Evolutionary conservation across 2,329 filamentous ascomycete genomes (phyloP), one percentile per base, ranked within the genome.

Genomic region (Aspergillus flavus): DNA sequence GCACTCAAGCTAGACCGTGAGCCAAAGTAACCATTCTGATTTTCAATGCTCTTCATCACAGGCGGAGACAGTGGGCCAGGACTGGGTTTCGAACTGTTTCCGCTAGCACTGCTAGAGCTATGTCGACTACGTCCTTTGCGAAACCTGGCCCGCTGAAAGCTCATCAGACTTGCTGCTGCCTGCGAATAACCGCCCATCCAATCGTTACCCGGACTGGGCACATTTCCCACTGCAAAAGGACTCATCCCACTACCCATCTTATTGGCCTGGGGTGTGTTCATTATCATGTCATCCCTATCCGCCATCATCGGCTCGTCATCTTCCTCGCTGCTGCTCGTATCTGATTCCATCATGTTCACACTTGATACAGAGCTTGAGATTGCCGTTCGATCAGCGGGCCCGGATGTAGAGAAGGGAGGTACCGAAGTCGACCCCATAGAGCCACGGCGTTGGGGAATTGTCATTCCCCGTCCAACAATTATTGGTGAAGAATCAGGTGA

Each of bases 401-500:
- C 86, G 79, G 90, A 89, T 50, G 89, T 86, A 14, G 89, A 89
- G 87, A 92, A 94, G 28, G 90, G 81, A 7, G 88, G 88, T 19
- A 72, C 76, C n/a, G 82, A 78, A 59, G 80, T 81, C 56, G 84
- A 79, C 59, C 87, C 89, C 21, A 90, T 89, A 4, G 89, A 90
- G 67, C 78, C 76, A 61, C 84, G 86, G 58, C 86, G 80, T 45
- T 82, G 79, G 4, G 87, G 86, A 59, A 89, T 89, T 62, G 82
- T 82, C 74, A 89, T 82, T 2, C 84, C 85, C 66, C 91, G 88
- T 46, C 90, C 89, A 58, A 89, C 89, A 60, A 95, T 89, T 14
- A 90, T 94, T 0, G 95, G 95, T 0, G 94, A 97, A 0, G 93
- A 95, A 76, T 96, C 93, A 4, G 94, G 93, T 6, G 92, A 95